A percentile compares a stretch with the other conserved stretches of the same genome.
These are phyloP conservation scores for Westerdykella sp. DNA, from an alignment of 2,329 filamentous ascomycete species.

Conservation along the genomic window DNA sequence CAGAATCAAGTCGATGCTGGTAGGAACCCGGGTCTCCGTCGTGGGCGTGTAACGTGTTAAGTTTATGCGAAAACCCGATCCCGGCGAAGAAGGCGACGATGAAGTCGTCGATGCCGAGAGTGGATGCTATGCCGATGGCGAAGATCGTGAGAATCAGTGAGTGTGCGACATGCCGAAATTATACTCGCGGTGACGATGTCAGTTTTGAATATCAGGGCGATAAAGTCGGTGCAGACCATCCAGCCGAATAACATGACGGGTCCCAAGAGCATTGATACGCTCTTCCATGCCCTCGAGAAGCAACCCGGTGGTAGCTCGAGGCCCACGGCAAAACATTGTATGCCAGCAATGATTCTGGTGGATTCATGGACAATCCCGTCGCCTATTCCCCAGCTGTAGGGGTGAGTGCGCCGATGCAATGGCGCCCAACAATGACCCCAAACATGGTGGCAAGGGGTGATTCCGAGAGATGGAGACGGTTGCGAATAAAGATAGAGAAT, in stretches of 20 bases:
- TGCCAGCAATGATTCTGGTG: slow-evolving; percentile 43
- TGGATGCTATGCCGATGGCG: slow-evolving; percentile 47
- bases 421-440: slow-evolving; percentile 42
- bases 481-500: slow-evolving; percentile 43
- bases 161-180: slow-evolving; percentile 51
- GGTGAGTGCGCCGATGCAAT: slow-evolving; percentile 37
- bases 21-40: slow-evolving; percentile 42
- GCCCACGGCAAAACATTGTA: slow-evolving; percentile 37
- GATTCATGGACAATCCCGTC: slow-evolving; percentile 39
- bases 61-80: slow-evolving; percentile 49
- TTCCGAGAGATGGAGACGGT: slow-evolving; percentile 45
- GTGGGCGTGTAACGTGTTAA: slow-evolving; percentile 50
- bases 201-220: slow-evolving; percentile 43
- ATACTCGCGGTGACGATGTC: slow-evolving; percentile 44
- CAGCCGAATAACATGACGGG: slow-evolving; percentile 49
- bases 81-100: slow-evolving; percentile 52
- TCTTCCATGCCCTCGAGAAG: slow-evolving; percentile 48
- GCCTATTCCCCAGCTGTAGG: slow-evolving; percentile 39
- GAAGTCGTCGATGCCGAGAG: slow-evolving; percentile 51
- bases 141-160: slow-evolving; percentile 53
- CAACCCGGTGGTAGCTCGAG: slow-evolving; percentile 41
- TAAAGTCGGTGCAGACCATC: slow-evolving; percentile 44
- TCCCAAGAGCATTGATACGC: slow-evolving; percentile 45
- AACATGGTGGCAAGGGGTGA: slow-evolving; percentile 44
- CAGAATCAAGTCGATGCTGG: slow-evolving; percentile 51